Evolutionary conservation across 2,329 filamentous ascomycete species (phyloP), one percentile per base, ranked within the genome.

Genomic region (Colletotrichum cereale): DNA sequence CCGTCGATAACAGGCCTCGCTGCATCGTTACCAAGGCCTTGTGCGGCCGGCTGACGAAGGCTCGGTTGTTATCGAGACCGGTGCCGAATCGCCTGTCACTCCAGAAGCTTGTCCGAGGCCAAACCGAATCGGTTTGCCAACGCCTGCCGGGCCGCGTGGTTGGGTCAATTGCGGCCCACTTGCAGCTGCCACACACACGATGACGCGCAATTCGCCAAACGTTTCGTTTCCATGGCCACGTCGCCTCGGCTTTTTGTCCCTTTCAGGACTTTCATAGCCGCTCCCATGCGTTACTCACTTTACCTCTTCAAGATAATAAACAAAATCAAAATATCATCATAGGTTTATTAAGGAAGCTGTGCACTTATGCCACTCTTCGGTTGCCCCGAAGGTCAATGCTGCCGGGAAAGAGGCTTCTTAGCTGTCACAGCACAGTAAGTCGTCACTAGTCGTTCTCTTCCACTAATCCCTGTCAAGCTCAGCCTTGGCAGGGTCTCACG

Each of bases 31-130:
- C n/a, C n/a, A n/a, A n/a, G 42, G 57, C 57, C n/a, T 47, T 14
- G 57, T 60, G 61, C 55, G 62, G 29, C 67, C 38, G 48, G 62
- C 14, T 56, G 62, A 66, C 62, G 55, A 56, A 66, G 38, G 34
- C 60, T 60, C 38, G 38, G 26, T 42, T 38, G n/a, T 34, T 31
- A 24, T 18, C 14, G 16, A 11, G 38, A 60, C 31, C 42, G 29
- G 67, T 55, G 55, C 62, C 67, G 67, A 66, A 24, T 60, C 53
- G 55, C 62, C 44, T 52, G 26, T 47, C 26, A 24, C 21, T 31
- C 56, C 50, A 26, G 21, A 31, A 29, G 24, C 47, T 42, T 66
- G 14, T 26, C 47, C 34, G 26, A 14, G 40, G 18, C 61, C 24
- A 7, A 21, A 8, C 60, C 31, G 18, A 6, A 36, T 12, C 44